These are phyloP conservation scores for Saccharomycopsis hybrid DNA, from an alignment of 1,139 yeast species.

Conservation along the genomic window DNA sequence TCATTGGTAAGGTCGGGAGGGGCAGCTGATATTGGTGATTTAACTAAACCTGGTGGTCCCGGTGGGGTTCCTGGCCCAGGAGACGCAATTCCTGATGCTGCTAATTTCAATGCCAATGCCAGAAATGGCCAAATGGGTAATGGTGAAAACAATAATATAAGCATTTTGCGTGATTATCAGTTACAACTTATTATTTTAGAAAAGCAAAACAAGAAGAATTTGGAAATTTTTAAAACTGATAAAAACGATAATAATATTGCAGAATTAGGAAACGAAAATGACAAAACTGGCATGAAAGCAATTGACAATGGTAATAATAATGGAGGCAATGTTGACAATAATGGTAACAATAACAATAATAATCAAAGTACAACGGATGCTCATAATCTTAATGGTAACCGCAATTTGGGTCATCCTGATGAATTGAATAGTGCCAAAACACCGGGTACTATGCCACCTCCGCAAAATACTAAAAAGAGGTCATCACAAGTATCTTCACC, in stretches of 20 bases:
- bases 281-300: background rate
- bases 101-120: background rate
- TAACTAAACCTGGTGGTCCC: too few species aligned
- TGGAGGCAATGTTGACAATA: background rate
- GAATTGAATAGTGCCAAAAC: background rate
- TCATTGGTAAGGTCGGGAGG: background rate
- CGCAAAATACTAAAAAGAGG: background rate
- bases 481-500: background rate
- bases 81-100: background rate
- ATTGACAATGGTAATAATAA: background rate
- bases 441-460: background rate
- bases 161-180: conserved; percentile 64
- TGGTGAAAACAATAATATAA: conserved; percentile 19
- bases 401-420: background rate
- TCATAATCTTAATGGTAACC: background rate
- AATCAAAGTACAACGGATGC: background rate
- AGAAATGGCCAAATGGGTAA: background rate
- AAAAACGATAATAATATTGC: background rate
- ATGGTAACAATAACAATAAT: background rate
- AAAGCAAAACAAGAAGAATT: conserved; percentile 51
- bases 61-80: too few species aligned
- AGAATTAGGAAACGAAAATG: background rate
- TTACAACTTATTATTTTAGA: conserved; percentile 68
- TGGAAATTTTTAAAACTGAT: conserved; percentile 13
- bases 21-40: too few species aligned